Conservation (phyloP, 2,329 filamentous ascomycete genomes). For the Talaromyces sp. region DNA sequence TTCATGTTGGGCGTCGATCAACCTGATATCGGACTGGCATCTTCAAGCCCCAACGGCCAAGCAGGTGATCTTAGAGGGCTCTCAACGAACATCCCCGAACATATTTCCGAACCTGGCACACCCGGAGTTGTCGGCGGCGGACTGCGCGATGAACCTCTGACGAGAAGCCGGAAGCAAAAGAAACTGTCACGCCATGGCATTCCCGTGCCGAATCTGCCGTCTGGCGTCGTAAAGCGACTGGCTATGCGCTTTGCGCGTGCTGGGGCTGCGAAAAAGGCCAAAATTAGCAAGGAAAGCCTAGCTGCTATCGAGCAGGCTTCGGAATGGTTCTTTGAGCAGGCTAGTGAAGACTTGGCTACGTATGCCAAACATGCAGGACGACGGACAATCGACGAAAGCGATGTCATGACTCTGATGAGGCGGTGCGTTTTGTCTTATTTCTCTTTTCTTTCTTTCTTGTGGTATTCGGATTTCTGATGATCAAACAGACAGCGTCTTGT, state of each 20-base stretch:
- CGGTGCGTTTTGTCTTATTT: slow-evolving; percentile 52
- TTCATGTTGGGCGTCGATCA: slow-evolving; percentile 27
- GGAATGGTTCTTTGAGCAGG: slow-evolving; percentile 89
- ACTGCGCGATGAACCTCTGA: slow-evolving; percentile 26
- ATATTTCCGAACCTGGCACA: slow-evolving; percentile 25
- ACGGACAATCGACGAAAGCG: slow-evolving; percentile 79
- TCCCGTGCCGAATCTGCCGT: slow-evolving; percentile 69
- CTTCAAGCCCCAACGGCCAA: slow-evolving; percentile 20
- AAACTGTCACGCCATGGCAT: slow-evolving; percentile 66
- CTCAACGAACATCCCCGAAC: slow-evolving; percentile 24
- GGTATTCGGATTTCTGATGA: slow-evolving; percentile 16
- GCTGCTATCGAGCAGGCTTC: slow-evolving; percentile 72
- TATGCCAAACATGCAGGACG: slow-evolving; percentile 78
- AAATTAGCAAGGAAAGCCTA: slow-evolving; percentile 68
- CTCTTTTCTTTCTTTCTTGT: not conserved
- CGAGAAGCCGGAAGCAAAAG: slow-evolving; percentile 43
- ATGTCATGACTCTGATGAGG: slow-evolving; percentile 76
- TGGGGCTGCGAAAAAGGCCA: slow-evolving; percentile 60
- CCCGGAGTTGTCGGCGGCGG: slow-evolving; percentile 31
- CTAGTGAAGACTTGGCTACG: slow-evolving; percentile 70
- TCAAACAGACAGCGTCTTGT: slow-evolving; percentile 68
- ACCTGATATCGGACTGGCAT: slow-evolving; percentile 19
- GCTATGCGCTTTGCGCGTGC: slow-evolving; percentile 64
- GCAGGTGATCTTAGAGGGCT: slow-evolving; percentile 26
- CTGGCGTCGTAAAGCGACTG: slow-evolving; percentile 63